phyloP scores from a whole-genome alignment of 2,329 filamentous ascomycete species.

The Coleophoma cylindrospora region DNA sequence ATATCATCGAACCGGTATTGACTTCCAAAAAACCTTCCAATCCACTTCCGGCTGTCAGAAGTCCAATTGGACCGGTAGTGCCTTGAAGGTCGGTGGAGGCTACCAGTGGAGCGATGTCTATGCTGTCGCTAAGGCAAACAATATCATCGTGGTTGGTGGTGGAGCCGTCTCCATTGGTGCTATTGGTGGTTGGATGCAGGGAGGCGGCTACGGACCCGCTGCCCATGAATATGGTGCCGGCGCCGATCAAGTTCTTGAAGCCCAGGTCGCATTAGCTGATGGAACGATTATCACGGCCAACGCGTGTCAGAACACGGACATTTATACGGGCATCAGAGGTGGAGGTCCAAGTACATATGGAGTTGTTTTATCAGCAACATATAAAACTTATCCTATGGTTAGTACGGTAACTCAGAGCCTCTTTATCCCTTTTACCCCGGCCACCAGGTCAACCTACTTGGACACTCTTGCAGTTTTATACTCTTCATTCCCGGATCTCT shows the following conservation, averaged over 20 bases:
- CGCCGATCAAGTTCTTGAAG: slow-evolving; percentile 38
- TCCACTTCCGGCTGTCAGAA: slow-evolving; percentile 16
- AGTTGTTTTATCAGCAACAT: slow-evolving; percentile 31
- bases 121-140: slow-evolving; percentile 21
- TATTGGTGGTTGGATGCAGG: slow-evolving; percentile 30
- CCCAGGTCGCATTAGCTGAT: slow-evolving; percentile 11
- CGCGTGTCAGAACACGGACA: slow-evolving; percentile 17
- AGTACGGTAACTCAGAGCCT: slow-evolving; percentile 19
- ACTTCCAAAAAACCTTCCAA: slow-evolving; percentile 15
- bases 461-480: slow-evolving; percentile 24
- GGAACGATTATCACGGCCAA: slow-evolving; percentile 22
- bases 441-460: slow-evolving; percentile 21
- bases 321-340: slow-evolving; percentile 31
- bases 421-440: slow-evolving; percentile 14
- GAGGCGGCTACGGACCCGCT: slow-evolving; percentile 35
- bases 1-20: slow-evolving; percentile 30
- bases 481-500: slow-evolving; percentile 26
- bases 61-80: slow-evolving; percentile 27
- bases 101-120: slow-evolving; percentile 30
- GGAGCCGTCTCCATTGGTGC: slow-evolving; percentile 4
- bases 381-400: slow-evolving; percentile 34
- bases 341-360: slow-evolving; percentile 28
- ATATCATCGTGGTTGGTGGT: slow-evolving; percentile 31
- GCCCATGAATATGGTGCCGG: slow-evolving; percentile 35
- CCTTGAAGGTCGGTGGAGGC: slow-evolving; percentile 29